A percentile compares a stretch with the other conserved stretches of the same genome.
Evolutionary conservation across 2,329 filamentous ascomycete genomes (phyloP).

Genomic region (Fusarium sp.): DNA sequence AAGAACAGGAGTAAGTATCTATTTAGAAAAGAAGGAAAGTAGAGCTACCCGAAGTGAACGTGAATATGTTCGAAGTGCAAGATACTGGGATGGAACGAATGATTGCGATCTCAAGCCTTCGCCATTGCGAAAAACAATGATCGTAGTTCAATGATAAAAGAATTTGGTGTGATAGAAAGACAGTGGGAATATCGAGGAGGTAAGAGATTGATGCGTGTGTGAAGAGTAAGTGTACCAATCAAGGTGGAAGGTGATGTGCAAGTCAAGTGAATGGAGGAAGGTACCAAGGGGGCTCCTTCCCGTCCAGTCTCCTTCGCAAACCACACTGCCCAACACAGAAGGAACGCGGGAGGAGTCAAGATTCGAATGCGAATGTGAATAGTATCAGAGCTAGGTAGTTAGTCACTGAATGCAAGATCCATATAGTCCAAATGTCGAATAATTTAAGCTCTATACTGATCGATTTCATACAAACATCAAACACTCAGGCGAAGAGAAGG

Average conservation of each 20-base stretch:
- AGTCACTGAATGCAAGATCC: constrained; percentile 6
- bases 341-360: background rate
- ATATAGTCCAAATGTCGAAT: constrained; percentile 18
- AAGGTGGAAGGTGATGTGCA: constrained; percentile 1
- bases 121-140: constrained; percentile 18
- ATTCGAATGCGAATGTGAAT: background rate
- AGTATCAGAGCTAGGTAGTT: background rate
- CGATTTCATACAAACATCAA: background rate
- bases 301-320: background rate
- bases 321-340: background rate
- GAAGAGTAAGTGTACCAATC: constrained; percentile 2
- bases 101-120: constrained; percentile 24
- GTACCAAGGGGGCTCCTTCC: constrained; percentile 20
- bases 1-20: constrained; percentile 4
- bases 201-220: background rate
- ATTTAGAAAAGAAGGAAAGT: constrained; percentile 21
- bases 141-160: constrained; percentile 10
- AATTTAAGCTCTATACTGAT: constrained; percentile 9
- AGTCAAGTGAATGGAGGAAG: constrained; percentile 2
- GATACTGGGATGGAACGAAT: constrained; percentile 27
- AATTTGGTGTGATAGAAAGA: constrained; percentile 6
- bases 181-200: background rate
- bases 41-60: background rate
- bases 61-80: constrained; percentile 9
- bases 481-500: background rate